Base-by-base conservation (phyloP, 1,139 yeast genomes). In the Pichia sp. region DNA sequence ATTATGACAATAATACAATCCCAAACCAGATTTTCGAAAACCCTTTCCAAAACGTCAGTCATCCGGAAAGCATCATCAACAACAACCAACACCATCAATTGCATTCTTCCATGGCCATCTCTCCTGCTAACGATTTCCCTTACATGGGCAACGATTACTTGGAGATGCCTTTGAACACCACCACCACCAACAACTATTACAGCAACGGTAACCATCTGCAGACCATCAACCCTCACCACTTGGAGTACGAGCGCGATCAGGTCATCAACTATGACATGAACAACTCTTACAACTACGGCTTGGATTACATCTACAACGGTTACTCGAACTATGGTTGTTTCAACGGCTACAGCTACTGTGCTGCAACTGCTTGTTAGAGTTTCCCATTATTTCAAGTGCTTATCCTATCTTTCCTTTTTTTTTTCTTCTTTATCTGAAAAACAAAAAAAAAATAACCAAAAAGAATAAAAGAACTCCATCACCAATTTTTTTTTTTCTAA, bases 21-120 rank as follows among this genome's bases (percentile, higher is more conserved):
- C 38, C 52, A 52, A 56, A 52, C 51, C 66, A 59, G 55, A 59
- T 55, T 34, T 64, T 59, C 52, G 67, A 64, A 46, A 64, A 64
- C 50, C 65, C 67, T 36, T 63, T 59, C 53, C 66, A 58, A 43
- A 50, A 20, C 49, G 46, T 44, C 42, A 46, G 45, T 55, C 54
- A 46, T 14, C 16, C 40, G 40, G 40, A 36, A 14, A 14, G 16
- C n/a, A 16, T 36, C 40, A 36, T 44, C n/a, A 27, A 27, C 14
- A 30, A 17, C 10, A 41, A 9, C 10, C 20, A 20, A n/a, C 36
- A 24, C 14, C 16, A 27, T 12, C 36, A 56, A 6, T 16, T 20
- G 30, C 52, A 53, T 40, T 57, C 57, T 33, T 56, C 43, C 16
- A 29, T 49, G 16, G 42, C 24, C 52, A 41, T 49, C 41, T 49